A percentile compares a stretch with the other conserved stretches of the same genome.
Conservation (phyloP, 495 filamentous ascomycete genomes). For the Podospora australis region DNA sequence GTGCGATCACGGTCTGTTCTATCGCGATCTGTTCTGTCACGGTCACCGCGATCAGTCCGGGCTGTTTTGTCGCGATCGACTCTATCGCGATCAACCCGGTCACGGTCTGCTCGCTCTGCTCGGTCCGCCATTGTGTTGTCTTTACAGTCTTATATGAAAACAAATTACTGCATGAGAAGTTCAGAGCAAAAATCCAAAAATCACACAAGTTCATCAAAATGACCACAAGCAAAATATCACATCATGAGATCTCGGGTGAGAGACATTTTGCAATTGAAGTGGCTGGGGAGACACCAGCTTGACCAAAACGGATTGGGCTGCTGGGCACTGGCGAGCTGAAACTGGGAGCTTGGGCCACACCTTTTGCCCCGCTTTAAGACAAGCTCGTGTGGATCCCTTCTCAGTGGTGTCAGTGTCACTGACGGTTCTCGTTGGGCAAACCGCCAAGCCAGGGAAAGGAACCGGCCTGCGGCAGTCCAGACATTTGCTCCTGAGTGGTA, state of each 20-base stretch:
- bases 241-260: neutral
- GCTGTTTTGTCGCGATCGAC: neutral
- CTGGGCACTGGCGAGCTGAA: neutral
- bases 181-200: neutral
- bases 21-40: neutral
- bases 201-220: neutral
- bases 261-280: neutral
- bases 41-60: neutral
- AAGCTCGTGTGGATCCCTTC: no score
- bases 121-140: no score
- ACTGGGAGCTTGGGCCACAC: neutral
- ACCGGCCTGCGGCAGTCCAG: no score
- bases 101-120: neutral
- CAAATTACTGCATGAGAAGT: no score
- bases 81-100: neutral
- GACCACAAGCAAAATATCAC: neutral
- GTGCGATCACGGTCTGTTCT: neutral
- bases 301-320: no score
- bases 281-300: neutral
- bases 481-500: no score
- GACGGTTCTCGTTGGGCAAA: no score
- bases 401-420: no score
- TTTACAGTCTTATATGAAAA: no score
- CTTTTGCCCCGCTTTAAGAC: no score
- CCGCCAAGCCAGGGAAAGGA: no score